Base-by-base conservation (phyloP, 2,329 filamentous ascomycete species). In the Hypomyces perniciosus region DNA sequence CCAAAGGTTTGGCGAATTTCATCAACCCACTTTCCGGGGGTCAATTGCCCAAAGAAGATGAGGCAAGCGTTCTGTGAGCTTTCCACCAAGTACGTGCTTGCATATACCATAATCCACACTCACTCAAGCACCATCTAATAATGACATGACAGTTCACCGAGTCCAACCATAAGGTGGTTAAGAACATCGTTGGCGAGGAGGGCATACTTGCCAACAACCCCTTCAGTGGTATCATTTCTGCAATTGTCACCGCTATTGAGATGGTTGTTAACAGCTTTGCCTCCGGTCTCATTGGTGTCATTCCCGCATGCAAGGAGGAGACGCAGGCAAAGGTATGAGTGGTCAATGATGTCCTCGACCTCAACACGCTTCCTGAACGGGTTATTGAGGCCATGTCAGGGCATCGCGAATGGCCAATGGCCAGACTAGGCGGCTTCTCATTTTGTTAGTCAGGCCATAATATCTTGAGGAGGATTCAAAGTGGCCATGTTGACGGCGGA, bases 111-210 rank as follows among this genome's bases (percentile, higher is more conserved):
- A 4, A 10, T 20, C 3, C 31, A n/a, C 10, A n/a, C 2, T 10
- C 35, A 30, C 8, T 9, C 6, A 5, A 7, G 34, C 8, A 13
- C 27, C 8, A 31, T 49, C 44, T 48, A 48, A 51, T 37, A 27
- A 9, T 12, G 8, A 7, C 35, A 13, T 39, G 3, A 40, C 35
- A 59, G 50, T 56, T 61, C 27, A 46, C 55, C 34, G 8, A 40
- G 7, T 46, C 56, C 42, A 56, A 62, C 46, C 44, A 53, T 12
- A 31, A 51, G 7, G 49, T 62, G 13, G 55, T 62, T 44, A 42
- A 56, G n/a, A 46, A 50, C 27, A 33, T 60, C 30, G 53, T 62
- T 13, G 56, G 53, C 13, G 47, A 51, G n/a, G 40, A 45, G 8
- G 45, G 49, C 8, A 4, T 59, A 9, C 27, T 62, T 8, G 1